Evolutionary conservation across 2,329 filamentous ascomycete genomes (phyloP).

Genomic region (Bipolaris sorokiniana): DNA sequence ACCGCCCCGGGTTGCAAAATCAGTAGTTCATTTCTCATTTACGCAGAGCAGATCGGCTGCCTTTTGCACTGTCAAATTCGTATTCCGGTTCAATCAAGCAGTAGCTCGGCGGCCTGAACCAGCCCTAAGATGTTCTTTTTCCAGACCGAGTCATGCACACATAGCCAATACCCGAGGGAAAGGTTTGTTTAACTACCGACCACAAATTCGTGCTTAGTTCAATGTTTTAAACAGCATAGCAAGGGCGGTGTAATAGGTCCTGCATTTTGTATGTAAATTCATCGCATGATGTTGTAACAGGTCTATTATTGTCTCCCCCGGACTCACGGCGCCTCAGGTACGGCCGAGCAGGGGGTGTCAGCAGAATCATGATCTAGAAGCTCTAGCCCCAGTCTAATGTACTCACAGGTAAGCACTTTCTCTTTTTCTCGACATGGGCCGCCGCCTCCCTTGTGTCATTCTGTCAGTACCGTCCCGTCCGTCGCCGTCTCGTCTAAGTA

Average conservation of each 20-base stretch:
- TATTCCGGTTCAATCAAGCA: neutral
- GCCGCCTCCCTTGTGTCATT: neutral
- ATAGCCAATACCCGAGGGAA: neutral
- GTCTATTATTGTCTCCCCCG: neutral
- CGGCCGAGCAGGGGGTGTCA: neutral
- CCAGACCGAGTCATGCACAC: neutral
- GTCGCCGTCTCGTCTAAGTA: neutral
- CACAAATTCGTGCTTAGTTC: neutral
- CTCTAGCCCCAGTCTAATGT: neutral
- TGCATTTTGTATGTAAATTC: neutral
- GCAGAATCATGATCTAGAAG: neutral
- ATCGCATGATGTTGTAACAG: neutral
- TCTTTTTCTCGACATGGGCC: slow-evolving; percentile 1
- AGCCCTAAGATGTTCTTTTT: neutral
- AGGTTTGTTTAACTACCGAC: neutral
- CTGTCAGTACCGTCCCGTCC: neutral
- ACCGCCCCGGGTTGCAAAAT: too few relatives aligned
- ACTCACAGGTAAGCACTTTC: neutral
- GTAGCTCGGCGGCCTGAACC: neutral
- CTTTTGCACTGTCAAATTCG: too few relatives aligned
- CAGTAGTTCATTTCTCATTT: too few relatives aligned
- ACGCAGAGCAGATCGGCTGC: too few relatives aligned
- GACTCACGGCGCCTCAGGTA: neutral
- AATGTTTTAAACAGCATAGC: neutral
- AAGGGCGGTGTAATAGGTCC: neutral